Evolutionary conservation across 805 yeast species (phyloP).

Genomic region (Ogataea methylovora): DNA sequence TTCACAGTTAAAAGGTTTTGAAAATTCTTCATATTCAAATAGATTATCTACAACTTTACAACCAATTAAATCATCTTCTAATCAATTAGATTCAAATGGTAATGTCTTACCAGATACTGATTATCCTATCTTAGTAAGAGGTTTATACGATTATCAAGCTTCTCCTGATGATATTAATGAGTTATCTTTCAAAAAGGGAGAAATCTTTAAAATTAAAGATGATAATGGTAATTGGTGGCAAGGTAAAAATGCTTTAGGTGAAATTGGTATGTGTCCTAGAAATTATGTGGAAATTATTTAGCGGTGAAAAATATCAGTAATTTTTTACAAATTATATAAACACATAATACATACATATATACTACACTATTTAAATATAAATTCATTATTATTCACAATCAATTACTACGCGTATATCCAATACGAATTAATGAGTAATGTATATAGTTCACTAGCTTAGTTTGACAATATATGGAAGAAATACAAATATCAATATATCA

Average conservation of each 20-base stretch:
- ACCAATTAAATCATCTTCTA: not conserved
- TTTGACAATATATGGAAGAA: no score
- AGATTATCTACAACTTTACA: not conserved
- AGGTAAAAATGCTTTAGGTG: slow-evolving; percentile 83
- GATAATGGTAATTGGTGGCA: slow-evolving; percentile 99
- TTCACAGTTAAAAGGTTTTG: slow-evolving; percentile 32
- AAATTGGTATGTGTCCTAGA: slow-evolving; percentile 93
- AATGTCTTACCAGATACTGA: slow-evolving; percentile 24
- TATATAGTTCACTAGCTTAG: no score
- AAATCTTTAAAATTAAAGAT: slow-evolving; percentile 84
- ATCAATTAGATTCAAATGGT: not conserved
- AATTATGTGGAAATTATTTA: slow-evolving; percentile 73
- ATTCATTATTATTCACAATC: no score
- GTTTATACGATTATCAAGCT: slow-evolving; percentile 81
- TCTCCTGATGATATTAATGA: slow-evolving; percentile 92
- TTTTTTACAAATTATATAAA: no score
- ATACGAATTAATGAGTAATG: no score
- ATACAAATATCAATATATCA: no score
- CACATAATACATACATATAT: no score
- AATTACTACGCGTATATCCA: no score
- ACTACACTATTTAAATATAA: no score
- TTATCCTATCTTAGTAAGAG: slow-evolving; percentile 81
- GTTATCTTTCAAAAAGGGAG: slow-evolving; percentile 84
- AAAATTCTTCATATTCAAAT: slow-evolving; percentile 18
- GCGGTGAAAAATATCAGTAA: no score